These are phyloP conservation scores for Geoglossum glabrum DNA, from an alignment of 495 filamentous ascomycete genomes.

Conservation along the genomic window DNA sequence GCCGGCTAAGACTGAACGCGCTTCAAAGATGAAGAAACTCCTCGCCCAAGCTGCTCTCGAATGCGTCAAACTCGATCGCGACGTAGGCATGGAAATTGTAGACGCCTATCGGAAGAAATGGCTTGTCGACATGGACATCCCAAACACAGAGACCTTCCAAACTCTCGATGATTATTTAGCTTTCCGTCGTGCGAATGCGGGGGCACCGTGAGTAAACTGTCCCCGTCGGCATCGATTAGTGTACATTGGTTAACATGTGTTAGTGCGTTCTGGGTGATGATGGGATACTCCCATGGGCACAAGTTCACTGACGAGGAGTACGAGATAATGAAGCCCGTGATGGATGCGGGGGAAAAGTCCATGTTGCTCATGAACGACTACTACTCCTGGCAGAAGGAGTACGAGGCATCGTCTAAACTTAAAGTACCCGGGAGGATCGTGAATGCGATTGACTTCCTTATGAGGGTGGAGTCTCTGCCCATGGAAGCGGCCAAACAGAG, in stretches of 20 bases:
- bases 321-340: constrained; percentile 10
- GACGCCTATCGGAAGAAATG: neutral
- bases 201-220: too few relatives aligned
- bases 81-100: too few relatives aligned
- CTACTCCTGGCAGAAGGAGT: constrained; percentile 18
- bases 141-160: neutral
- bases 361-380: constrained; percentile 18
- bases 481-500: constrained; percentile 16
- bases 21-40: neutral
- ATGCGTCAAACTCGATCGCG: neutral
- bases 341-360: constrained; percentile 12
- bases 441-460: constrained; percentile 22
- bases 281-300: neutral
- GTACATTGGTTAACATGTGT: constrained; percentile 5
- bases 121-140: constrained; percentile 4
- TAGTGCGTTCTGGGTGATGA: constrained; percentile 13
- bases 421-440: neutral
- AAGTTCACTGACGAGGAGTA: constrained; percentile 13
- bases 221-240: too few relatives aligned
- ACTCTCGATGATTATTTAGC: too few relatives aligned
- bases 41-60: neutral
- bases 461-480: constrained; percentile 13
- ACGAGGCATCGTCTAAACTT: constrained; percentile 9
- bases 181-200: too few relatives aligned
- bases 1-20: too few relatives aligned